Evolutionary conservation across 2,329 filamentous ascomycete species (phyloP).

Genomic region (Exophiala phaeomuriformis): DNA sequence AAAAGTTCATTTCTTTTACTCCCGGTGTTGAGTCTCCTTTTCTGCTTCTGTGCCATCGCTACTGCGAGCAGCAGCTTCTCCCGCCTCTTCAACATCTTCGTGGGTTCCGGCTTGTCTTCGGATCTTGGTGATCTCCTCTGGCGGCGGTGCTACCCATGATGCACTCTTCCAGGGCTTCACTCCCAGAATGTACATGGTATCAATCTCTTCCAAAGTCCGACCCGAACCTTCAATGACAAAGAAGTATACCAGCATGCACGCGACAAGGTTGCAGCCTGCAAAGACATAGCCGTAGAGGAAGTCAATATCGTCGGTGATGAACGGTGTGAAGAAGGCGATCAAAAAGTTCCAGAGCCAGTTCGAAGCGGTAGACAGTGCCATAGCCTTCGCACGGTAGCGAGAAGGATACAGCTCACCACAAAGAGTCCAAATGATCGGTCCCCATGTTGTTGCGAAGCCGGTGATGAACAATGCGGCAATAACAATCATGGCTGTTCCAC

Average conservation of each 20-base stretch:
- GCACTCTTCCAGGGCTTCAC: constrained; percentile 50
- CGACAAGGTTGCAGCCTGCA: constrained; percentile 62
- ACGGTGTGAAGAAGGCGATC: constrained; percentile 71
- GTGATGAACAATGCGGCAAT: constrained; percentile 68
- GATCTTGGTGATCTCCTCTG: constrained; percentile 26
- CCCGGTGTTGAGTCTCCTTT: not conserved
- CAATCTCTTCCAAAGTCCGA: constrained; percentile 68
- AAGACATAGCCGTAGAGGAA: constrained; percentile 75
- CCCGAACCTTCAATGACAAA: constrained; percentile 65
- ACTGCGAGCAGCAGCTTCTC: constrained; percentile 5
- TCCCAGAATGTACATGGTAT: constrained; percentile 64
- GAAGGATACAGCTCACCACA: constrained; percentile 41
- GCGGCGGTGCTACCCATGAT: constrained; percentile 19
- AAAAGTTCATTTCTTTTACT: not conserved
- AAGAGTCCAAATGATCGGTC: constrained; percentile 51
- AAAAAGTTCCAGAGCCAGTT: constrained; percentile 77
- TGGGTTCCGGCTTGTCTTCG: constrained; percentile 22
- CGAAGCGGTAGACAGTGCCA: constrained; percentile 46
- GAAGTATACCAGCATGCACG: constrained; percentile 61
- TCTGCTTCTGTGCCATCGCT: not conserved
- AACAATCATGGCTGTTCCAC: constrained; percentile 63
- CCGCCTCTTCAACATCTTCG: constrained; percentile 15
- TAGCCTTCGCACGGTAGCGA: constrained; percentile 34
- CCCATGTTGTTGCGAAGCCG: constrained; percentile 79
- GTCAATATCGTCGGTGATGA: constrained; percentile 65